Percentiles rank a stretch among this genome's conserved stretches.
These are phyloP conservation scores for Kluyveromyces aestuarii DNA, from an alignment of 805 yeast genomes.

Conservation along the genomic window DNA sequence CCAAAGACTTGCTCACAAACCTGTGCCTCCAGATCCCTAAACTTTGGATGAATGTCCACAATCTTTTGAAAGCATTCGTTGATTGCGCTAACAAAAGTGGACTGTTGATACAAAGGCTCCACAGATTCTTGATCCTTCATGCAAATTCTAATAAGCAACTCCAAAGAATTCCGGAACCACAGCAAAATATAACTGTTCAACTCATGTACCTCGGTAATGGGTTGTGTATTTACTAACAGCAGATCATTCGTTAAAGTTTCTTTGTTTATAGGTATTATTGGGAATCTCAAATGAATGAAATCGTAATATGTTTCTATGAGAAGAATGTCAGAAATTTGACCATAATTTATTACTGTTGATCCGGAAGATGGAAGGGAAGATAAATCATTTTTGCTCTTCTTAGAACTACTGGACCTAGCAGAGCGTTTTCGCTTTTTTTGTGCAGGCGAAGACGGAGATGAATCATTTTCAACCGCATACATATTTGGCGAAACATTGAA, in stretches of 20 bases:
- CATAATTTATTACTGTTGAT: constrained; percentile 12
- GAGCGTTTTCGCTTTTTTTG: neutral
- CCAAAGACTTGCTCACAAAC: constrained; percentile 26
- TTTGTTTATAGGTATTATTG: constrained; percentile 31
- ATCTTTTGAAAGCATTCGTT: constrained; percentile 26
- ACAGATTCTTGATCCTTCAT: constrained; percentile 10
- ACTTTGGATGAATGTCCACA: constrained; percentile 25
- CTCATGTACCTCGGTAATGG: constrained; percentile 24
- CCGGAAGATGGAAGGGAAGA: neutral
- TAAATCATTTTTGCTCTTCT: neutral
- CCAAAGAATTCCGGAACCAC: constrained; percentile 28
- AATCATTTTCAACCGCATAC: constrained; percentile 7
- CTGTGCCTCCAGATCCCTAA: constrained; percentile 19
- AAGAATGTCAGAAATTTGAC: constrained; percentile 27
- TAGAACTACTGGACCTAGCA: neutral
- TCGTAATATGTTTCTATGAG: constrained; percentile 39
- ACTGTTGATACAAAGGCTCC: constrained; percentile 17
- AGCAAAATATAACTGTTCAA: constrained; percentile 23
- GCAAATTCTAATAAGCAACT: constrained; percentile 22
- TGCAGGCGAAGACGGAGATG: neutral
- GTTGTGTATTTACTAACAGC: constrained; percentile 23
- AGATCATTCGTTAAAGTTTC: constrained; percentile 24
- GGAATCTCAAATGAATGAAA: constrained; percentile 34
- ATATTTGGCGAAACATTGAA: constrained; percentile 11
- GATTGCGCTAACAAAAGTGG: constrained; percentile 20